phyloP scores from a whole-genome alignment of 371 early-diverging fungal genomes.

The Zychaea mexicana region DNA sequence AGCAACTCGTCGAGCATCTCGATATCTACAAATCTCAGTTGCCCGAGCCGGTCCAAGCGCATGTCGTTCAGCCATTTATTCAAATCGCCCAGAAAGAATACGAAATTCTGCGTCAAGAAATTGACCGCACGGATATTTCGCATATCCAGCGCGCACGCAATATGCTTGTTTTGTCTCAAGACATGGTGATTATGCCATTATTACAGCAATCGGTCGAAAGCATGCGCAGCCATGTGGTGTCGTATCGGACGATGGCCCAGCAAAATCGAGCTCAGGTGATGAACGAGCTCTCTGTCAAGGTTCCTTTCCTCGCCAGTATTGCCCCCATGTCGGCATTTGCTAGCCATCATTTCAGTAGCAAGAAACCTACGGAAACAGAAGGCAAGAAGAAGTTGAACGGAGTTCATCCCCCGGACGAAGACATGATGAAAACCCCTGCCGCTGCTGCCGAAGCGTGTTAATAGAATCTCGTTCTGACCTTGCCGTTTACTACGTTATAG shows the following conservation, averaged over 20 bases:
- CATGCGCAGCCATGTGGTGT: slow-evolving; percentile 9
- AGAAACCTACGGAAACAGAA: not conserved
- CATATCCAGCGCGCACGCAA: slow-evolving; percentile 4
- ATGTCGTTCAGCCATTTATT: not conserved
- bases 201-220: slow-evolving; percentile 3
- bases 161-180: slow-evolving; percentile 3
- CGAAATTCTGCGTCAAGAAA: slow-evolving; percentile 5
- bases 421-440: not conserved
- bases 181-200: slow-evolving; percentile 6
- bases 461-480: too few relatives aligned
- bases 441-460: not conserved
- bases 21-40: slow-evolving; percentile 6
- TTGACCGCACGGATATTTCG: not conserved
- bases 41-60: not conserved
- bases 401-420: not conserved
- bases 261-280: slow-evolving; percentile 9
- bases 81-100: slow-evolving; percentile 3
- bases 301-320: slow-evolving; percentile 3
- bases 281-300: slow-evolving; percentile 8
- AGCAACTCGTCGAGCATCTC: not conserved
- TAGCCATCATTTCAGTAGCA: not conserved
- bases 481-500: too few relatives aligned
- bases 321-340: slow-evolving; percentile 11
- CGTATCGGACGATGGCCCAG: slow-evolving; percentile 3
- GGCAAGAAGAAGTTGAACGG: not conserved